Percentiles rank a stretch among this genome's conserved stretches.
Evolutionary conservation across 768 basidiomycete genomes (phyloP).

Genomic region (Terana coerulea): DNA sequence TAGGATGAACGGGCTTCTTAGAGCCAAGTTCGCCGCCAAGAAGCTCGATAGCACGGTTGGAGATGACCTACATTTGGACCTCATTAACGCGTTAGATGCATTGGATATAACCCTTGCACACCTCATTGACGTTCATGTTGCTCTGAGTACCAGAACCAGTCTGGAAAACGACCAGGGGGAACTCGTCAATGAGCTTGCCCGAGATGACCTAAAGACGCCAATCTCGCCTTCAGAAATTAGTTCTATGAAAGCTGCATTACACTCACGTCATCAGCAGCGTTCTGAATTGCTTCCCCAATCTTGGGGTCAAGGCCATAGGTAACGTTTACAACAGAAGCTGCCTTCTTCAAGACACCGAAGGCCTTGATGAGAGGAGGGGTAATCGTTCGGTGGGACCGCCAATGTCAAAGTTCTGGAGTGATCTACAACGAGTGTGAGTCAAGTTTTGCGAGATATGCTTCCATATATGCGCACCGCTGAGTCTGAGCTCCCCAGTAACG

Average conservation of each 20-base stretch:
- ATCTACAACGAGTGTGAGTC: constrained; percentile 46
- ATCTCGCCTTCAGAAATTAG: not conserved
- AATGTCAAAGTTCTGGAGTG: constrained; percentile 97
- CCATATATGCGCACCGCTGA: constrained; percentile 57
- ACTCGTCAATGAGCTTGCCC: constrained; percentile 91
- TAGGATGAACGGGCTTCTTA: constrained; percentile 97
- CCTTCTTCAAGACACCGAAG: constrained; percentile 96
- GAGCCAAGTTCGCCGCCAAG: constrained; percentile 94
- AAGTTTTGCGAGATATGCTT: not conserved
- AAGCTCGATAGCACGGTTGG: constrained; percentile 96
- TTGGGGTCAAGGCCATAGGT: constrained; percentile 88
- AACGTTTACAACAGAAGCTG: constrained; percentile 87
- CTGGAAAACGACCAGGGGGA: constrained; percentile 98
- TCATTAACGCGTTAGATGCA: too few relatives aligned
- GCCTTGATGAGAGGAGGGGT: constrained; percentile 97
- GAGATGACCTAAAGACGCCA: constrained; percentile 99
- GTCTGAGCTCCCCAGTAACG: constrained; percentile 99
- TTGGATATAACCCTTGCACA: constrained; percentile 23
- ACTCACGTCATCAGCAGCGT: constrained; percentile 89
- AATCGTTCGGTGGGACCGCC: constrained; percentile 91
- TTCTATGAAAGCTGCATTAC: not conserved
- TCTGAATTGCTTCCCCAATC: constrained; percentile 82
- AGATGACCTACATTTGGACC: constrained; percentile 91
- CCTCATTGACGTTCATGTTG: constrained; percentile 99
- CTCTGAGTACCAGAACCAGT: constrained; percentile 98